Percentiles rank a stretch among this genome's conserved stretches.
Conservation (phyloP, 495 filamentous ascomycete species). For the Chaetomium fimeti region DNA sequence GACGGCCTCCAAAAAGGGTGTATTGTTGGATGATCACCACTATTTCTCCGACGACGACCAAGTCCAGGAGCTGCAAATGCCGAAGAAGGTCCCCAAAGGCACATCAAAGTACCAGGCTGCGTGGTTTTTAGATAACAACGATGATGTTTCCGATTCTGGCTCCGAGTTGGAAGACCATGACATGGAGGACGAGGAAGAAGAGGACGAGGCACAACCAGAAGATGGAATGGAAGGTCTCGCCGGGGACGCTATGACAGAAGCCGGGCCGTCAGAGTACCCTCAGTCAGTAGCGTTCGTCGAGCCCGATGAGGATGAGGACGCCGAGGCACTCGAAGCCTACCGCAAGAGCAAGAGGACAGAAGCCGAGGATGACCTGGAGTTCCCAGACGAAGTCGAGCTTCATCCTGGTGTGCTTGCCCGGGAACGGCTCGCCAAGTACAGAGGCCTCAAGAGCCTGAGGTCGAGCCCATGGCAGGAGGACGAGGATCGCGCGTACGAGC, state of each 20-base stretch:
- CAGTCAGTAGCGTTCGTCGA: slow-evolving; percentile 91
- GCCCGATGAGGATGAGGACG: slow-evolving; percentile 82
- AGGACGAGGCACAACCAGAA: slow-evolving; percentile 57
- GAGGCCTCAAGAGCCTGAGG: slow-evolving; percentile 85
- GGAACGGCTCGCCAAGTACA: slow-evolving; percentile 79
- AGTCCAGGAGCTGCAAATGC: slow-evolving; percentile 39
- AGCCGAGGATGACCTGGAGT: slow-evolving; percentile 84
- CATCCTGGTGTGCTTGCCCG: slow-evolving; percentile 81
- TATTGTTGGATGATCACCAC: slow-evolving; percentile 93
- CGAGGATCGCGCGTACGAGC: slow-evolving; percentile 80
- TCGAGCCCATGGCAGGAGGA: slow-evolving; percentile 83
- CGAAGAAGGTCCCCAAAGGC: slow-evolving; percentile 80
- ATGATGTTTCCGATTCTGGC: slow-evolving; percentile 76
- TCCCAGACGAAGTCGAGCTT: slow-evolving; percentile 95
- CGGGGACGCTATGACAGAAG: slow-evolving; percentile 69
- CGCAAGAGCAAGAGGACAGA: slow-evolving; percentile 71
- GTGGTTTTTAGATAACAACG: slow-evolving; percentile 87
- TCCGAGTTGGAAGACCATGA: slow-evolving; percentile 79
- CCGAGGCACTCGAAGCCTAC: slow-evolving; percentile 72
- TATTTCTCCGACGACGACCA: slow-evolving; percentile 89
- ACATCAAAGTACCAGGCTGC: slow-evolving; percentile 92
- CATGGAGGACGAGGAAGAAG: slow-evolving; percentile 58
- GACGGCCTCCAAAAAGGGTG: slow-evolving; percentile 60
- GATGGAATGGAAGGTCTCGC: slow-evolving; percentile 77
- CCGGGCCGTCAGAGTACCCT: slow-evolving; percentile 76